Conservation (phyloP, 305 asterid genomes). For the Fraxinus xanthoxyloides region DNA sequence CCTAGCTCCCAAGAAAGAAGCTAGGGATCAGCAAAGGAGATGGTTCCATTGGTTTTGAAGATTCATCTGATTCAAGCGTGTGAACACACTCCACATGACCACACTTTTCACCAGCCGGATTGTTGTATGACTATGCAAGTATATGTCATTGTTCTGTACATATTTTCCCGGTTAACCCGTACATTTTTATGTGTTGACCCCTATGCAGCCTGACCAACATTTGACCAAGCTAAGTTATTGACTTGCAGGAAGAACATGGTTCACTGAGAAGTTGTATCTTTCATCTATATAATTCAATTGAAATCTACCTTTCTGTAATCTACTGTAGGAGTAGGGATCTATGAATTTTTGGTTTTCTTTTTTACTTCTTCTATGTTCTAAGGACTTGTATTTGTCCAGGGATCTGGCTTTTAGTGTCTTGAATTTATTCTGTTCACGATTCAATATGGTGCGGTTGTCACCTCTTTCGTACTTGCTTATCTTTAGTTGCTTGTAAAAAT, state of each 20-base stretch:
- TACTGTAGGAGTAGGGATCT: neutral
- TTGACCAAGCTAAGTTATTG: slow-evolving; percentile 18
- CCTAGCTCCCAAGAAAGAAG: slow-evolving; percentile 54
- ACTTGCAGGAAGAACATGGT: neutral
- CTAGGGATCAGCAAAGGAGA: slow-evolving; percentile 34
- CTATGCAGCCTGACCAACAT: slow-evolving; percentile 14
- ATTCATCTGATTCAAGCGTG: neutral
- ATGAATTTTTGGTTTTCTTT: neutral
- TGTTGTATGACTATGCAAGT: slow-evolving; percentile 13
- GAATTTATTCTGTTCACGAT: neutral
- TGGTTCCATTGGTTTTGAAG: slow-evolving; percentile 62
- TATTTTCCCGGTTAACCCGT: neutral
- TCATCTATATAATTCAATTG: neutral
- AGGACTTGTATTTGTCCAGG: neutral
- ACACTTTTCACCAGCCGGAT: slow-evolving; percentile 3
- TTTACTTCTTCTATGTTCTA: neutral
- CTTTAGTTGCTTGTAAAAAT: neutral
- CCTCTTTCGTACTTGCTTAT: neutral
- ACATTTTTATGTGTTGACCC: slow-evolving; percentile 11
- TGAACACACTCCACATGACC: neutral
- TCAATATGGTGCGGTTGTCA: neutral
- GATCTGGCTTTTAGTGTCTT: neutral
- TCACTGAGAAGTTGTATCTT: neutral
- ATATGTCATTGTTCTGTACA: slow-evolving; percentile 9
- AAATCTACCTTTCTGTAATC: neutral